Evolutionary conservation across 768 basidiomycete genomes (phyloP), one percentile per base, ranked within the genome.

Genomic region (Tephrocybe sp.): DNA sequence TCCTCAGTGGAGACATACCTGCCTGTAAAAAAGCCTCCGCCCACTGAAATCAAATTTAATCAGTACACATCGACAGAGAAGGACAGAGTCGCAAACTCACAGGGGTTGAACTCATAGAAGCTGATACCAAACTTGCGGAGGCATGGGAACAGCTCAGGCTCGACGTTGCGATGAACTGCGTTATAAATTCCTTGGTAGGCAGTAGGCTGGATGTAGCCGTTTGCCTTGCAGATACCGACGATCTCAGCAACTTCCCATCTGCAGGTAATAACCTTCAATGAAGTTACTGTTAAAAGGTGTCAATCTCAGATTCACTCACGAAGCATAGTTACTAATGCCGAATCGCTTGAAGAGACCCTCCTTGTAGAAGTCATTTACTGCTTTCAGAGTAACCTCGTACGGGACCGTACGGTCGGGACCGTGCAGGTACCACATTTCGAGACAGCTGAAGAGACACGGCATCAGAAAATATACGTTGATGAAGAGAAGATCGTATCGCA

Each of bases 191-290:
- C 78, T 68, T 77, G 80, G 53, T 84, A 84, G 5, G 76, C 77
- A 20, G 74, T 78, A 2, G 82, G 82, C 53, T 72, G 67, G 11
- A 83, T 72, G 54, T 74, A 84, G 2, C 75, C 76, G 17, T 82
- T 79, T 3, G 69, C 67, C 44, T 70, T 77, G 64, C 80, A 82
- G 23, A 84, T 83, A 0, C 72, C 70, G 1, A 82, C 76, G 20
- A 84, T 72, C 57, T 83, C 82, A 3, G 81, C 80, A 12, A 83
- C 80, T 62, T 85, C 82, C 79, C 80, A 84, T 0, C 81, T 73
- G 1, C 63, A 51, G 3, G 7, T 26, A 3, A 26, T 7, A 26
- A n/a, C n/a, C 7, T 26, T 26, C 7, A 3, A 26, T 26, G 26
- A 26, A 26, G 3, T 7, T 26, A 4, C 26, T 7, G 4, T 4